A percentile compares a stretch with the other conserved stretches of the same genome.
These are phyloP conservation scores for Cryptococcus maquisensis DNA, from an alignment of 1,284 basidiomycete genomes.

Conservation along the genomic window DNA sequence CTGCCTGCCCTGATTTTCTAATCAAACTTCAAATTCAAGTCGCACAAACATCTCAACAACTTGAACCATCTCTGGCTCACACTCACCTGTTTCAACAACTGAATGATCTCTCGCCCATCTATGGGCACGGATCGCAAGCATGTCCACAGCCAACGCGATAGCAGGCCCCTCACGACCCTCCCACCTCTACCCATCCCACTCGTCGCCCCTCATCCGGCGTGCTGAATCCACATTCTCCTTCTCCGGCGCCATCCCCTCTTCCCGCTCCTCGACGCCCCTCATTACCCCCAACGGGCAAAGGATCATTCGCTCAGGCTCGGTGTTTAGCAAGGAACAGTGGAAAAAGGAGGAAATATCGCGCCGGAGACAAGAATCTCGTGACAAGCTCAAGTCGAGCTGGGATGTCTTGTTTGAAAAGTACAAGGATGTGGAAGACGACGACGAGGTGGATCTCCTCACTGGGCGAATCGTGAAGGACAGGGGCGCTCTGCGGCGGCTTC, in stretches of 20 bases:
- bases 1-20: too few relatives aligned
- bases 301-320: slow-evolving; percentile 8
- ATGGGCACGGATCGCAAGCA: not conserved
- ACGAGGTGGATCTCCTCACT: slow-evolving; percentile 43
- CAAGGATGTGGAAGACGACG: slow-evolving; percentile 43
- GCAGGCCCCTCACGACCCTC: not conserved
- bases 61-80: too few relatives aligned
- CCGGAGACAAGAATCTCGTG: slow-evolving; percentile 15
- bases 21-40: too few relatives aligned
- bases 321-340: slow-evolving; percentile 3
- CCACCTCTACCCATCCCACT: not conserved
- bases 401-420: slow-evolving; percentile 40
- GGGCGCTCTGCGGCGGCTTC: slow-evolving; percentile 23
- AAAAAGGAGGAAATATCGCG: slow-evolving; percentile 6
- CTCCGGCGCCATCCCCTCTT: not conserved
- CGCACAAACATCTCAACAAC: too few relatives aligned
- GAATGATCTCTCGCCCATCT: too few relatives aligned
- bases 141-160: not conserved
- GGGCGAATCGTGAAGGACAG: slow-evolving; percentile 29
- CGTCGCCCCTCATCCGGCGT: not conserved
- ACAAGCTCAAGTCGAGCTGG: slow-evolving; percentile 28
- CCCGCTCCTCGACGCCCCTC: slow-evolving; percentile 8
- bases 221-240: not conserved
- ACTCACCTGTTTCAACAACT: too few relatives aligned
- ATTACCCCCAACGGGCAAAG: slow-evolving; percentile 7